Conservation (phyloP, 805 yeast genomes). For the Yarrowia sp. region DNA sequence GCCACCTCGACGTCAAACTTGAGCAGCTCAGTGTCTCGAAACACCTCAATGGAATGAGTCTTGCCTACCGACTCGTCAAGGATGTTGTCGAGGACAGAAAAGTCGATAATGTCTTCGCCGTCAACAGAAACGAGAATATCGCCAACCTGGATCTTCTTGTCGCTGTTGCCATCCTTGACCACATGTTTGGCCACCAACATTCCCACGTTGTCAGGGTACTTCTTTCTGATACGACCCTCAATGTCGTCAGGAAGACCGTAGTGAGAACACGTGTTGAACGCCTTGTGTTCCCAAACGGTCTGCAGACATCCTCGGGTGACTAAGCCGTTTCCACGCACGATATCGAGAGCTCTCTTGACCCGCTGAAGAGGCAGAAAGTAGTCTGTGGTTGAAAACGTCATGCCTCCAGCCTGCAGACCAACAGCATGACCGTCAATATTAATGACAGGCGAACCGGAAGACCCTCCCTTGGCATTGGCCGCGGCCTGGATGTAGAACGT, state of each 20-base stretch:
- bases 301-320: conserved; percentile 90
- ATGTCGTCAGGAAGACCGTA: conserved; percentile 74
- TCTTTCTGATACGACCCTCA: conserved; percentile 62
- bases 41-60: conserved; percentile 53
- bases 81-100: conserved; percentile 74
- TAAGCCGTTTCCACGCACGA: conserved; percentile 56
- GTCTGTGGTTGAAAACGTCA: conserved; percentile 86
- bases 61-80: conserved; percentile 68
- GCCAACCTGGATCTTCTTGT: conserved; percentile 70
- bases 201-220: conserved; percentile 69
- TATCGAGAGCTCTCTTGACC: conserved; percentile 73
- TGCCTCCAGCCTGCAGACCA: conserved; percentile 93
- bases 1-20: conserved; percentile 54
- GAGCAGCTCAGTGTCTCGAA: conserved; percentile 67
- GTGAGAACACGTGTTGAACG: conserved; percentile 86
- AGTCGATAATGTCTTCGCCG: conserved; percentile 61
- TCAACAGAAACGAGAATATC: conserved; percentile 76
- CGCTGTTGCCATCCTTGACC: conserved; percentile 81
- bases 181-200: conserved; percentile 77
- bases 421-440: conserved; percentile 82
- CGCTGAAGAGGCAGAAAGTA: conserved; percentile 83
- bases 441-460: conserved; percentile 95
- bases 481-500: conserved; percentile 95
- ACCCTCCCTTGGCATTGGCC: conserved; percentile 95
- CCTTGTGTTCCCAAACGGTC: conserved; percentile 79